Evolutionary conservation across 2,329 filamentous ascomycete genomes (phyloP).

Genomic region (Myriosclerotinia curreyana): DNA sequence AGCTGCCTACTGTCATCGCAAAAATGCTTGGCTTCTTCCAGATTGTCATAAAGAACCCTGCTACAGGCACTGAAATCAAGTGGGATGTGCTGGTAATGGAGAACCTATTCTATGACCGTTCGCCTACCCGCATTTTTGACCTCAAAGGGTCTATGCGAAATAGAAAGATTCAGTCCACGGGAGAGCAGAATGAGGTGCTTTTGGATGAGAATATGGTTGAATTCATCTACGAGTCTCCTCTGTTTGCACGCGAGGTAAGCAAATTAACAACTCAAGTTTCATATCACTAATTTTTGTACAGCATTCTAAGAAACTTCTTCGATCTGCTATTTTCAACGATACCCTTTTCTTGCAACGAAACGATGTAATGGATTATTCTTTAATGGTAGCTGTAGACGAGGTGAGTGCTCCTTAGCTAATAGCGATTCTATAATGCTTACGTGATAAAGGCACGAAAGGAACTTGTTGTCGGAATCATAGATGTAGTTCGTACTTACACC

Average conservation of each 20-base stretch:
- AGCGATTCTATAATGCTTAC: conserved; percentile 6
- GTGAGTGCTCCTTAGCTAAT: conserved; percentile 11
- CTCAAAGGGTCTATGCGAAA: conserved; percentile 98
- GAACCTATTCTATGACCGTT: conserved; percentile 94
- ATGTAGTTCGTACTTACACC: conserved; percentile 97
- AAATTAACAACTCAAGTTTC: conserved; percentile 1
- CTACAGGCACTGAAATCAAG: conserved; percentile 88
- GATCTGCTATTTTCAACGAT: conserved; percentile 94
- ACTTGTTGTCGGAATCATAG: conserved; percentile 94
- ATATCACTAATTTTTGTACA: conserved; percentile 20
- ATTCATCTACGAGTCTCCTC: conserved; percentile 94
- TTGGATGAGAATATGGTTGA: conserved; percentile 99
- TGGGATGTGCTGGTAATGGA: conserved; percentile 95
- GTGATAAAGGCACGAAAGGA: conserved; percentile 62
- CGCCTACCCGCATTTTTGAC: conserved; percentile 86
- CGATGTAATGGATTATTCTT: conserved; percentile 98
- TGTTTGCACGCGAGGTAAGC: conserved; percentile 76
- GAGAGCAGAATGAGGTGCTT: conserved; percentile 92
- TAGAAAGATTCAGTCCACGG: conserved; percentile 92
- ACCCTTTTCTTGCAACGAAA: conserved; percentile 91
- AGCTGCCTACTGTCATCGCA: conserved; percentile 91
- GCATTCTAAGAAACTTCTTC: conserved; percentile 90
- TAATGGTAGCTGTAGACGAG: conserved; percentile 98
- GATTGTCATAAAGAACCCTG: conserved; percentile 91
- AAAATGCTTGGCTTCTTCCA: conserved; percentile 99